A percentile compares a stretch with the other conserved stretches of the same genome.
These are phyloP conservation scores for Dacryopinax spathularia DNA, from an alignment of 768 basidiomycete species.

Conservation along the genomic window DNA sequence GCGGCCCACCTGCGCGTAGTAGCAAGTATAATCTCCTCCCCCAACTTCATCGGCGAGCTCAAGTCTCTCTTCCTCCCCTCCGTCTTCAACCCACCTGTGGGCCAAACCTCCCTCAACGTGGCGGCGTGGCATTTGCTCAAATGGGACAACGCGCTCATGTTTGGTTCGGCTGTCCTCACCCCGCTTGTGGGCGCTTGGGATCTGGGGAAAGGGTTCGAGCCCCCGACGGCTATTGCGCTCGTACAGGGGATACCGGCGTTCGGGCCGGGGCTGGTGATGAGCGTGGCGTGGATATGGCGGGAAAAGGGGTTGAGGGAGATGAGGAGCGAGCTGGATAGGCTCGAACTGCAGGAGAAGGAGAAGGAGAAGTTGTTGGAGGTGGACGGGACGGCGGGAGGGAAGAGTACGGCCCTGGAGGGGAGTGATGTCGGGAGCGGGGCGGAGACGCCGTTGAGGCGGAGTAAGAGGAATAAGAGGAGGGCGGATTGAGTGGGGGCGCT, in stretches of 20 bases:
- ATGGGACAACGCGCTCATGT: slow-evolving; percentile 3
- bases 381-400: neutral
- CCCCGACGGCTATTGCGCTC: neutral
- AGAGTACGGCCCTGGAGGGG: neutral
- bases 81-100: neutral
- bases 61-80: neutral
- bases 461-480: neutral
- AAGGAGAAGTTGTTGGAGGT: neutral
- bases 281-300: neutral
- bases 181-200: neutral
- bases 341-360: neutral
- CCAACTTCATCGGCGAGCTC: neutral
- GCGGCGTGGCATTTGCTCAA: neutral
- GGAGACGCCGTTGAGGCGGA: neutral
- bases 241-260: neutral
- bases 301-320: neutral
- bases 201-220: neutral
- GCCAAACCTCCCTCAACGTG: neutral
- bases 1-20: neutral
- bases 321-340: neutral
- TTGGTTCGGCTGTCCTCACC: neutral
- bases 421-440: neutral
- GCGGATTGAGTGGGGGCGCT: neutral
- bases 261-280: neutral
- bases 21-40: neutral